Conservation (phyloP, 805 yeast genomes). For the Ogataea polymorpha region DNA sequence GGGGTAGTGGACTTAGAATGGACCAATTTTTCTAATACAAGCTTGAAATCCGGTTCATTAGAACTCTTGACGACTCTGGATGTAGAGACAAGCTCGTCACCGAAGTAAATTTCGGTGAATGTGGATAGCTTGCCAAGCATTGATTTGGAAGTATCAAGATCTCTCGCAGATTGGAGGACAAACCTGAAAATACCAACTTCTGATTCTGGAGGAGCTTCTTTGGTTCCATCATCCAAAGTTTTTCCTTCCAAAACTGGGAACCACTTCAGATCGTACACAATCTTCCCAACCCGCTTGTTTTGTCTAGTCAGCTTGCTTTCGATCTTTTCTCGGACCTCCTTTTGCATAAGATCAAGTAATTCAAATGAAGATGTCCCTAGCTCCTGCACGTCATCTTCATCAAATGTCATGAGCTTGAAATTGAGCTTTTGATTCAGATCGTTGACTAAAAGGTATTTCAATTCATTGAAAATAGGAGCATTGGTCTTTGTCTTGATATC, state of each 20-base stretch:
- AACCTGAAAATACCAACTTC: conserved; percentile 74
- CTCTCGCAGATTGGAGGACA: conserved; percentile 55
- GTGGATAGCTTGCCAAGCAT: conserved; percentile 56
- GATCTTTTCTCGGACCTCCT: conserved; percentile 41
- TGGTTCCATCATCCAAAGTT: conserved; percentile 46
- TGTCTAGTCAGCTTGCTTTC: conserved; percentile 44
- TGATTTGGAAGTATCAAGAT: conserved; percentile 52
- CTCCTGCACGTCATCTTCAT: conserved; percentile 53
- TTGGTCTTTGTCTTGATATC: conserved; percentile 53
- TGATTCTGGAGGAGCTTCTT: conserved; percentile 49
- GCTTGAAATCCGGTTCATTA: conserved; percentile 74
- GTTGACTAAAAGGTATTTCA: conserved; percentile 56
- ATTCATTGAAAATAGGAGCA: conserved; percentile 66
- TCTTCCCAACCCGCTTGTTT: conserved; percentile 54
- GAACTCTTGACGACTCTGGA: conserved; percentile 62
- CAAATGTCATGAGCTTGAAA: conserved; percentile 53
- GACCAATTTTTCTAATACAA: conserved; percentile 57
- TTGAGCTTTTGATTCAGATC: conserved; percentile 54
- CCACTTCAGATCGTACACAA: conserved; percentile 56
- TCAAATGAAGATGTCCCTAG: conserved; percentile 52
- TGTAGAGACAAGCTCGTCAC: conserved; percentile 51
- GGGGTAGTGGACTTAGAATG: conserved; percentile 57
- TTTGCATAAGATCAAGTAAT: conserved; percentile 57
- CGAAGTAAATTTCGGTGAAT: conserved; percentile 62
- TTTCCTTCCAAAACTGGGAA: conserved; percentile 45